These are phyloP conservation scores for Multifurca ochricompacta DNA, from an alignment of 768 basidiomycete genomes.

Conservation along the genomic window DNA sequence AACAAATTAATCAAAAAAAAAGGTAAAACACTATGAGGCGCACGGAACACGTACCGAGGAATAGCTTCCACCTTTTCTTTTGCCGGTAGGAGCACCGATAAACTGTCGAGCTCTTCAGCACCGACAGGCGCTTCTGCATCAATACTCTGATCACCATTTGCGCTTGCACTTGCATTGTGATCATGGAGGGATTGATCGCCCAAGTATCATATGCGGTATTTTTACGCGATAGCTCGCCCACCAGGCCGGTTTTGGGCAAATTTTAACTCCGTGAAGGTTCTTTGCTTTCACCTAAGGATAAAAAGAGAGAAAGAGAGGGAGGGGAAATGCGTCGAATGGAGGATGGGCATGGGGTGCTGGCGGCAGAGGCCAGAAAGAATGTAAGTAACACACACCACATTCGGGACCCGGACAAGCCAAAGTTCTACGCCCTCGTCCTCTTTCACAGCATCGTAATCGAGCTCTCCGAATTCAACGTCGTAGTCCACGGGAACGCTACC, in stretches of 20 bases:
- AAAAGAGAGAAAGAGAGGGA: not conserved
- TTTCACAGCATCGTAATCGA: conserved; percentile 19
- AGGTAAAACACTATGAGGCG: not conserved
- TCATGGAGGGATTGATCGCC: not conserved
- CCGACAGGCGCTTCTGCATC: not conserved
- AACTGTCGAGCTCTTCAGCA: conserved; percentile 16
- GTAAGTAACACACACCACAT: conserved; percentile 8
- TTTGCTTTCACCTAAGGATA: conserved; percentile 8
- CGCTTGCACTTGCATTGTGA: not conserved
- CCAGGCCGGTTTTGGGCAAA: conserved; percentile 5
- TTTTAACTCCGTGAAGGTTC: not conserved
- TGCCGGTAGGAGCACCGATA: conserved; percentile 19
- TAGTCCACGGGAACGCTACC: not conserved
- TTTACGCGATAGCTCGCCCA: conserved; percentile 14
- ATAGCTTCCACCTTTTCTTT: conserved; percentile 15
- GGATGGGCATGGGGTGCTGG: not conserved
- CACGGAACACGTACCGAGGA: conserved; percentile 9
- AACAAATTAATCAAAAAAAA: too few relatives aligned
- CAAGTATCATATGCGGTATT: conserved; percentile 14
- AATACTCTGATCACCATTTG: not conserved
- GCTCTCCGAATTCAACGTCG: conserved; percentile 19
- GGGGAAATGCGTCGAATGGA: too few relatives aligned
- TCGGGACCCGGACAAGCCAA: conserved; percentile 20
- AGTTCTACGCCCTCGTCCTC: conserved; percentile 18
- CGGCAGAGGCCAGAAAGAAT: not conserved